Percentiles rank a stretch among this genome's conserved stretches.
Evolutionary conservation across 805 yeast genomes (phyloP).

Genomic region (fission yeast (Schizosaccharomyces pombe)): DNA sequence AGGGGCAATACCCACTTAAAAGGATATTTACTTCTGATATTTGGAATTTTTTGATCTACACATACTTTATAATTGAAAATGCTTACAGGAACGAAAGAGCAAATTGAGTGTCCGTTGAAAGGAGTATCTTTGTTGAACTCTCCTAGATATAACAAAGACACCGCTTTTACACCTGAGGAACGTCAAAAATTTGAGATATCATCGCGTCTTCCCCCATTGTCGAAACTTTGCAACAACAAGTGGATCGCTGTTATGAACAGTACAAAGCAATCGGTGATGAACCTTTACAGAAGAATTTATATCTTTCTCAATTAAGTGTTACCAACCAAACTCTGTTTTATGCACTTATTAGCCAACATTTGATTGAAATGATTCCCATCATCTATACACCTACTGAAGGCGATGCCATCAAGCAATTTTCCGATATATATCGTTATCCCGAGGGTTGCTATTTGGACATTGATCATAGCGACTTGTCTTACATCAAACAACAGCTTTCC

Average conservation of each 20-base stretch:
- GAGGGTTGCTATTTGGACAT: constrained; percentile 87
- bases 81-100: too few species aligned
- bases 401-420: constrained; percentile 83
- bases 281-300: constrained; percentile 61
- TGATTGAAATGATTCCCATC: constrained; percentile 34
- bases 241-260: constrained; percentile 76
- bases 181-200: constrained; percentile 53
- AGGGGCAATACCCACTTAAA: too few species aligned
- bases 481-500: constrained; percentile 52
- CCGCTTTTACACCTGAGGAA: constrained; percentile 78
- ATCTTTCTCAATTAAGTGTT: constrained; percentile 72
- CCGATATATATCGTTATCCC: constrained; percentile 80
- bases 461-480: constrained; percentile 37
- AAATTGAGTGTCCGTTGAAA: constrained; percentile 7
- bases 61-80: too few species aligned
- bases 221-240: constrained; percentile 33
- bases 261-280: constrained; percentile 56
- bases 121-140: constrained; percentile 67
- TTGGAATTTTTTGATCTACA: too few species aligned
- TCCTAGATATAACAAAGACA: constrained; percentile 77
- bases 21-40: too few species aligned
- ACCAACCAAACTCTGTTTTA: constrained; percentile 81
- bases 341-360: constrained; percentile 67
- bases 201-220: constrained; percentile 72
- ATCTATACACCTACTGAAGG: constrained; percentile 27